Evolutionary conservation across 78 protist genomes (phyloP).

Genomic region (Dictyostelium intermedium): DNA sequence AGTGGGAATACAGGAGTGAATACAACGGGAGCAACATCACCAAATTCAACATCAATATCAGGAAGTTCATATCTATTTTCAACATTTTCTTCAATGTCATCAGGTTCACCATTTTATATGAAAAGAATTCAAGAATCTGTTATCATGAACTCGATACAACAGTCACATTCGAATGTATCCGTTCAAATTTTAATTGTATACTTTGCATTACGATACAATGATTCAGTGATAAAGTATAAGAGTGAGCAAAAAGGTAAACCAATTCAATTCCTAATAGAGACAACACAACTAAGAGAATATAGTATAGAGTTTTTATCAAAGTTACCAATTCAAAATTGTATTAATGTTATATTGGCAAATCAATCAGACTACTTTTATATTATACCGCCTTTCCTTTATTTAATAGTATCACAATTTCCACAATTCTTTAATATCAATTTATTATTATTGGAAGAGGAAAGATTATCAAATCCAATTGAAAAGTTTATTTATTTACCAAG

Average conservation of each 20-base stretch:
- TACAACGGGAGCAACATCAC: background rate
- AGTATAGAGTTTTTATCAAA: slow-evolving; percentile 46
- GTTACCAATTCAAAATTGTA: slow-evolving; percentile 60
- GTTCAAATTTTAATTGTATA: slow-evolving; percentile 43
- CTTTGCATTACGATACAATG: slow-evolving; percentile 36
- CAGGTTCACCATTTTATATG: slow-evolving; percentile 46
- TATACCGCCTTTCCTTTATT: slow-evolving; percentile 58
- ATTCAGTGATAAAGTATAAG: slow-evolving; percentile 34
- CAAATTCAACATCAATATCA: background rate
- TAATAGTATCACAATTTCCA: slow-evolving; percentile 50
- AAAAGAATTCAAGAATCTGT: slow-evolving; percentile 35
- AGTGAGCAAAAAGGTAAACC: slow-evolving; percentile 14
- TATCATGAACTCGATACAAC: background rate
- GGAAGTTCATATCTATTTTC: background rate
- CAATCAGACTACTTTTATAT: slow-evolving; percentile 43
- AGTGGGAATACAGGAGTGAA: background rate
- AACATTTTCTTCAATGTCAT: background rate
- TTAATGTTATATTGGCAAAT: slow-evolving; percentile 7
- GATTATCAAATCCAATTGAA: slow-evolving; percentile 5
- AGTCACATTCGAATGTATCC: background rate
- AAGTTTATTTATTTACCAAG: background rate
- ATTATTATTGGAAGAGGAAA: slow-evolving; percentile 39
- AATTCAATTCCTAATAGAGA: background rate
- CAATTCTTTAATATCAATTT: slow-evolving; percentile 50
- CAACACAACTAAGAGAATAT: slow-evolving; percentile 55